Percentiles rank a stretch among this genome's conserved stretches.
phyloP scores from a whole-genome alignment of 257 asterid species.

The Fraxinus anomala region DNA sequence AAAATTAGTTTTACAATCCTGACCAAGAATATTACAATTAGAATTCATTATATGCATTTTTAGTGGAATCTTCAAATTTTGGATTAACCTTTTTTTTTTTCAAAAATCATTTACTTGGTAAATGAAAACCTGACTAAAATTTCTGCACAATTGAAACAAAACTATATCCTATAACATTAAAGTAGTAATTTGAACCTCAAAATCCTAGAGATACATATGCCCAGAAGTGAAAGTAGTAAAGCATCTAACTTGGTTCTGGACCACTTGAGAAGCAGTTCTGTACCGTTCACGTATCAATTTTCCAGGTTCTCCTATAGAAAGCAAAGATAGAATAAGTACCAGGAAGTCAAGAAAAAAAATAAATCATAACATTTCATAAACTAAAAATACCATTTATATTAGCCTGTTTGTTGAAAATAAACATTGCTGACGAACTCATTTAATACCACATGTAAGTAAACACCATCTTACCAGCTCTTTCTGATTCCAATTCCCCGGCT shows the following conservation, averaged over 20 bases:
- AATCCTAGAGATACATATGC: constrained; percentile 49
- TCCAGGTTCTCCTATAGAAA: constrained; percentile 90
- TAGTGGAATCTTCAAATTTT: not conserved
- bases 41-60: not conserved
- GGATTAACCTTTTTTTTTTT: not conserved
- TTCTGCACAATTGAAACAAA: constrained; percentile 4
- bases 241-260: constrained; percentile 97
- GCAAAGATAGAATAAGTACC: constrained; percentile 28
- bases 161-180: not conserved
- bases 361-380: not conserved
- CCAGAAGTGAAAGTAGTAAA: constrained; percentile 54
- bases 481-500: constrained; percentile 97
- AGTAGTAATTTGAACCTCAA: constrained; percentile 5
- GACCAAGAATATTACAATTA: not conserved
- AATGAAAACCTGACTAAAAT: constrained; percentile 1
- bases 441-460: not conserved
- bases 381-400: not conserved
- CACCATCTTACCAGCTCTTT: constrained; percentile 74
- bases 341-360: constrained; percentile 7
- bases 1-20: not conserved
- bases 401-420: not conserved
- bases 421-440: not conserved
- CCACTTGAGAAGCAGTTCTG: constrained; percentile 99
- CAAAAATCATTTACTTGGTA: not conserved
- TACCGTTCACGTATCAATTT: constrained; percentile 91